phyloP scores from a whole-genome alignment of 2,329 filamentous ascomycete genomes.

The Talaromyces sp. region DNA sequence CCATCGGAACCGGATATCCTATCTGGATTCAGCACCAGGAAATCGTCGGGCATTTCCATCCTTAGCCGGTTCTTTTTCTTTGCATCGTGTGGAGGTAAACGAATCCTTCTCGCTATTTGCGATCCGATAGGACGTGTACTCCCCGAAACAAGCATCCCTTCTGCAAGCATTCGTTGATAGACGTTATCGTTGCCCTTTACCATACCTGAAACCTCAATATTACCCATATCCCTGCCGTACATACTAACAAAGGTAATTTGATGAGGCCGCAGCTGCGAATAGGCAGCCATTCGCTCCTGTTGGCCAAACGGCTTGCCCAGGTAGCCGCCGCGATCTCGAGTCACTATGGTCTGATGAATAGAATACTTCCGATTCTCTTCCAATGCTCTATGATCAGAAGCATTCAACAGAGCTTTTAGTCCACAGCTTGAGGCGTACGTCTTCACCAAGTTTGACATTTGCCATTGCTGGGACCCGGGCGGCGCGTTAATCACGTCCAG shows the following conservation, averaged over 20 bases:
- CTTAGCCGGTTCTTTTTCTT: not conserved
- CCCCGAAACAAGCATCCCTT: not conserved
- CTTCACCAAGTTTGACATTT: not conserved
- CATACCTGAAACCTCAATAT: not conserved
- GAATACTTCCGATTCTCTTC: not conserved
- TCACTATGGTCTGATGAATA: not conserved
- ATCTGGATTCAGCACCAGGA: not conserved
- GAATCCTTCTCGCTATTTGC: not conserved
- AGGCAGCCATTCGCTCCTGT: not conserved
- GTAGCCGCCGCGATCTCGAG: not conserved
- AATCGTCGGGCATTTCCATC: not conserved
- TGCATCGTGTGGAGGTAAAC: no score
- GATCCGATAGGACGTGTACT: not conserved
- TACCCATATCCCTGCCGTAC: not conserved
- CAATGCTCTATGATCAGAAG: not conserved
- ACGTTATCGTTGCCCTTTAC: not conserved
- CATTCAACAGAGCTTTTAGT: not conserved
- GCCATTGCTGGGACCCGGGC: not conserved
- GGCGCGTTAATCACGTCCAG: conserved; percentile 1
- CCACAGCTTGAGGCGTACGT: not conserved
- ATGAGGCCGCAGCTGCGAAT: not conserved
- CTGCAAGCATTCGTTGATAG: not conserved
- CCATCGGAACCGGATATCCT: not conserved
- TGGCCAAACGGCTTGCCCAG: not conserved
- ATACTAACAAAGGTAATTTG: not conserved